Evolutionary conservation across 1,284 basidiomycete species (phyloP), one percentile per base, ranked within the genome.

Genomic region (Cutaneotrichosporon dermatis): DNA sequence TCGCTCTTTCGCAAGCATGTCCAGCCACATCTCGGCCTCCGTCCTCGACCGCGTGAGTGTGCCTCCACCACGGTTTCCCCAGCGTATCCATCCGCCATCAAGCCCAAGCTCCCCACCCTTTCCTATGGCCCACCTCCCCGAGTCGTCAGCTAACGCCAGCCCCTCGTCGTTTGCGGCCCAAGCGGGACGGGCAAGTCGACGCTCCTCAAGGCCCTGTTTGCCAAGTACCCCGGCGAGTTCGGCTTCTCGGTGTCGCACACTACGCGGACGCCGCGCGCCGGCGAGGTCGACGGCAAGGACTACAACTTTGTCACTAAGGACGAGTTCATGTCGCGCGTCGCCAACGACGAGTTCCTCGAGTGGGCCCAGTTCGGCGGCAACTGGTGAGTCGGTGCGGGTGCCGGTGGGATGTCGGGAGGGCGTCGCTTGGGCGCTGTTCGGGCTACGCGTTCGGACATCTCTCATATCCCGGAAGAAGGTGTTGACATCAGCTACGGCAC

Each of bases 241-340:
- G 91, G 91, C 5, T 99, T 98, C 81, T 88, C 86, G 69, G 89
- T 99, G 59, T 97, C 93, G 55, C 95, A 99, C 80, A 99, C 95
- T 2, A 99, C 95, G 4, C 86, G 95, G 49, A 69, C 80, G 1
- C 92, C 94, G 0, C 84, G 95, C 37, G 83, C 86, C 4, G 92
- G 92, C 34, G 95, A 99, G 73, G 77, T 79, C 36, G 80, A 92
- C 70, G 94, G 93, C 43, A 70, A 78, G 53, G 81, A 82, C 37
- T 85, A 85, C 74, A 81, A 85, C 71, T 85, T 84, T 68, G 82
- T 83, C 8, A 69, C 75, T 16, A 79, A 79, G 51, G 76, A 80
- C 4, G 75, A 79, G 58, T 86, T 86, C 67, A 72, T 80, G 67
- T 50, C 64, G 9, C 75, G 84, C 48, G 80, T 85, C 41, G 69